Evolutionary conservation across 768 basidiomycete genomes (phyloP).

Genomic region (Lactifluus pinguis): DNA sequence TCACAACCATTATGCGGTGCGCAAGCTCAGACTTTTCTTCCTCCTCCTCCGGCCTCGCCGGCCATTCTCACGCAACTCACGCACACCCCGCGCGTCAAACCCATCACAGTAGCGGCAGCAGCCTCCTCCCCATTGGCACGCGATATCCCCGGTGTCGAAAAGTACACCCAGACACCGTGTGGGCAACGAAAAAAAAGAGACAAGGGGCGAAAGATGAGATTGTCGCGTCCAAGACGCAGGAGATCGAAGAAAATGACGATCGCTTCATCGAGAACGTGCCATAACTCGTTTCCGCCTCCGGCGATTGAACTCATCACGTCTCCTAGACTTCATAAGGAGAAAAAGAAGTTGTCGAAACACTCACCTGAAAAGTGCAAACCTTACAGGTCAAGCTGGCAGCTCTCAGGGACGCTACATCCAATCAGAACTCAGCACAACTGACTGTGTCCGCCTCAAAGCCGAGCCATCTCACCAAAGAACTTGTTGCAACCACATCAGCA

Average conservation of each 20-base stretch:
- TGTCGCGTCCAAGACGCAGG: slow-evolving; percentile 60
- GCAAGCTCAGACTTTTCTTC: too few relatives aligned
- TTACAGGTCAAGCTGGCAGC: slow-evolving; percentile 58
- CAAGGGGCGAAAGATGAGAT: too few relatives aligned
- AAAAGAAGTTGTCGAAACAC: slow-evolving; percentile 69
- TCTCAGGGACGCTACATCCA: slow-evolving; percentile 35
- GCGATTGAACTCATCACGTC: slow-evolving; percentile 2
- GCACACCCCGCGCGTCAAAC: too few relatives aligned
- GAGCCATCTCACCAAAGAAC: slow-evolving; percentile 5
- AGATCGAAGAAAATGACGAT: slow-evolving; percentile 83
- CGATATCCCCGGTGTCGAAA: too few relatives aligned
- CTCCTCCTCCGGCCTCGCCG: too few relatives aligned
- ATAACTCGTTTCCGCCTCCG: neutral
- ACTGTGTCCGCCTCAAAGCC: slow-evolving; percentile 19
- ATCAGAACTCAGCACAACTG: slow-evolving; percentile 9
- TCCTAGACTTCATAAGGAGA: slow-evolving; percentile 66
- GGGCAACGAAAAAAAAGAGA: too few relatives aligned
- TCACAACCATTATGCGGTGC: too few relatives aligned
- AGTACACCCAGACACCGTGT: too few relatives aligned
- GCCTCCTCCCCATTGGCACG: too few relatives aligned
- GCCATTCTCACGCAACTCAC: too few relatives aligned
- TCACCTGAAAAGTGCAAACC: slow-evolving; percentile 64
- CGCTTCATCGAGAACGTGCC: slow-evolving; percentile 63
- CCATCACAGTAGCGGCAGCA: too few relatives aligned
- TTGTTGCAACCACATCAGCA: slow-evolving; percentile 1